Evolutionary conservation across 345 rosid genomes (phyloP), one percentile per base, ranked within the genome.

Genomic region (Populus euphratica): DNA sequence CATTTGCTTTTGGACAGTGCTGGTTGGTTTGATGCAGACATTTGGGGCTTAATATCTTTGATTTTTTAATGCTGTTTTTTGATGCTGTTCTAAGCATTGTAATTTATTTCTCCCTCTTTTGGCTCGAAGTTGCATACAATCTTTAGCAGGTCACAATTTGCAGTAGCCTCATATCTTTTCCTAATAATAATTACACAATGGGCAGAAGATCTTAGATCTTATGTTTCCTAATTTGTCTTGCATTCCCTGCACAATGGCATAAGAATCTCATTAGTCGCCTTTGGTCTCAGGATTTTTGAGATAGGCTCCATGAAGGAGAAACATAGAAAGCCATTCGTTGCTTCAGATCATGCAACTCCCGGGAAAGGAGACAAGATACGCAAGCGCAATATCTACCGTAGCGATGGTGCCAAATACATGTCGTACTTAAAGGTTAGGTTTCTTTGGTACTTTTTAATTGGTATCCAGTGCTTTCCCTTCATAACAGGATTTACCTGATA

Each of bases 401-500:
- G 80, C 73, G 97, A 96, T 84, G 97, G 97, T 82, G 85, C 90
- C 78, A 82, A 90, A 72, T 96, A 96, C 77, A 96, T 96, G 99
- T 92, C 99, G 72, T 93, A 83, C 86, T 78, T 94, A 61, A 96
- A 96, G 97, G 99, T 93, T 65, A 31, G 90, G 59, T 20, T 29
- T 86, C 74, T 65, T 81, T 69, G 67, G 61, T 68, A 72, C 72
- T 73, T 47, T n/a, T 21, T 76, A 33, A 56, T 62, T 76, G 69
- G 65, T 71, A 59, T 69, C 66, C 36, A 70, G 14, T 36, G 23
- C 69, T 74, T n/a, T 59, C 9, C 68, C 52, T 82, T 25, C 25
- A 50, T 77, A 25, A 61, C 38, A 74, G 25, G 52, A 25, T 68
- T 43, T 43, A 43, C 12, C 47, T 43, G 47, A 43, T 43, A 11